Percentiles rank a stretch among this genome's conserved stretches.
phyloP scores from a whole-genome alignment of 768 basidiomycete species.

The Auricularia sp. region DNA sequence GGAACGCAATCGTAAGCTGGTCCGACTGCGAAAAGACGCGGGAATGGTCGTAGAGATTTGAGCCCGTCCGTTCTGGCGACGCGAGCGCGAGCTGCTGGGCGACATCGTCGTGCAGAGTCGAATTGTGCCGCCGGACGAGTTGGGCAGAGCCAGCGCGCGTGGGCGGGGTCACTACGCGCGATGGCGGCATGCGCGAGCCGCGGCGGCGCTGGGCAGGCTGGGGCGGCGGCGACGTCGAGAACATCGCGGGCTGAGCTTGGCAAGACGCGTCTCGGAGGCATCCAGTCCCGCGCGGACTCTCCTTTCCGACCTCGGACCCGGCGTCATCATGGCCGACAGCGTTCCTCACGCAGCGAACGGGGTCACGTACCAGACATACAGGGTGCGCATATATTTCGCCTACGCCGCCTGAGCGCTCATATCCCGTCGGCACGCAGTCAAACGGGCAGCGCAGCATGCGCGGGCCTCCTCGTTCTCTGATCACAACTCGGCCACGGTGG shows the following conservation, averaged over 20 bases:
- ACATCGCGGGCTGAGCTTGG: not conserved
- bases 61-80: conserved; percentile 31
- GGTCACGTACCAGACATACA: conserved; percentile 1
- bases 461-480: not conserved
- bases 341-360: not conserved
- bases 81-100: conserved; percentile 47
- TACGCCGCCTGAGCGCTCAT: not conserved
- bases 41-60: conserved; percentile 18
- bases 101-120: conserved; percentile 32
- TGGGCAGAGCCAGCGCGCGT: conserved; percentile 17
- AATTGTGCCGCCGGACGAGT: conserved; percentile 27
- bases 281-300: not conserved
- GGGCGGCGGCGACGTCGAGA: not conserved
- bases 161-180: conserved; percentile 38
- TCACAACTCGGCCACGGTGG: not conserved
- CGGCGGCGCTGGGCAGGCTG: not conserved
- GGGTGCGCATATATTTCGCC: not conserved
- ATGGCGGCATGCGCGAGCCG: conserved; percentile 18
- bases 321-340: not conserved
- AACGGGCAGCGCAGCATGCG: not conserved
- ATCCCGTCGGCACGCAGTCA: not conserved
- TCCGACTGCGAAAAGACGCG: conserved; percentile 60
- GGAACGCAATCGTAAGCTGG: conserved; percentile 56
- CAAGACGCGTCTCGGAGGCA: not conserved
- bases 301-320: not conserved